Evolutionary conservation across 176 grass and related monocot genomes (phyloP), one percentile per base, ranked within the genome.

Genomic region (Juncus inflexus): DNA sequence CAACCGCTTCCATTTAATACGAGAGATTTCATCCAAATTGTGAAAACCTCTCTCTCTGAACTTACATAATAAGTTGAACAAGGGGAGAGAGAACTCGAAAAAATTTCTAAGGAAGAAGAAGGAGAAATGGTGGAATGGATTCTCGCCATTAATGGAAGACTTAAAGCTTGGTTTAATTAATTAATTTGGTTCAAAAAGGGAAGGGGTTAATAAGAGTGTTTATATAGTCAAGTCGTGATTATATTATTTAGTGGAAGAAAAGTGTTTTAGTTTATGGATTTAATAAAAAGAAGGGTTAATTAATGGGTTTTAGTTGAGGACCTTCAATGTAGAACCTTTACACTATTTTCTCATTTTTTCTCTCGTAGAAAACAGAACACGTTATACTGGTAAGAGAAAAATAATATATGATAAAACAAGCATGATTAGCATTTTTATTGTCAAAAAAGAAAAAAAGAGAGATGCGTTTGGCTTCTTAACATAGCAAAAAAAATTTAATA

Each of bases 1-100:
- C 91, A 90, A 28, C 84, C 84, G 12, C 80, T 87, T 50, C 81
- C 79, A 49, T 80, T 87, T 65, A 96, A 79, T 41, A 90, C 87
- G 50, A 96, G 70, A 6, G 87, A 96, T 68, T 87, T 96, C 91
- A 96, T 90, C 76, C 91, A 96, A 39, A 95, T 57, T 2, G 86
- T 90, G 66, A 81, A 95, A 12, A 76, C 76, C 78, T 87, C 91
- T 59, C 87, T 78, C 72, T 67, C 52, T 64, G 62, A 37, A 49
- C 79, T 86, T 66, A 13, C 66, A 12, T 62, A 63, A 12, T 62
- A 63, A 39, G 35, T 71, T 16, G 57, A 63, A 42, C 60, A 62
- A 61, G 38, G 35, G 3, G 50, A 63, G 52, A 42, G 11, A 14
- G 66, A 53, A 12, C 40, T 55, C 15, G 52, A 13, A 40, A 70